Base-by-base conservation (phyloP, 139 green algal genomes). In the Volvox reticuliferus region DNA sequence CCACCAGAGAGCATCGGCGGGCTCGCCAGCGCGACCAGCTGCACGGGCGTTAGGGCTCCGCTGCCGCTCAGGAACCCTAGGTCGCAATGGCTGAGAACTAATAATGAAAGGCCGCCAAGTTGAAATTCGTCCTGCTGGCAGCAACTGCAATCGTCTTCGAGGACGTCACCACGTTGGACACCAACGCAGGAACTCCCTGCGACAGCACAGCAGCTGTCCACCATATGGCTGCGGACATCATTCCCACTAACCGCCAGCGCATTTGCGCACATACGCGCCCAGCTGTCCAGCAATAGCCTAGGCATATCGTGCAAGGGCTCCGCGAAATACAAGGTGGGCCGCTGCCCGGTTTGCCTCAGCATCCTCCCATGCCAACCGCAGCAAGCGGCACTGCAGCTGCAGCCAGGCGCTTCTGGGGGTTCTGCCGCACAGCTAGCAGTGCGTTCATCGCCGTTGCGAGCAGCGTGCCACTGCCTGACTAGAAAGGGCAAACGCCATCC, bases 41-140 rank as follows among this genome's bases (percentile, higher is more conserved):
- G 65, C 65, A 26, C 33, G 18, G 82, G 33, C 24, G 24, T 24
- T 24, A 28, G 65, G 24, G 65, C 65, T 16, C 33, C 65, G 1
- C 32, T 1, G 36, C 36, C 12, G 12, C 20, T 28, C 12, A 5
- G 13, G 22, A 55, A 28, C 2, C 30, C 73, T 6, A 85, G 0
- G 30, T 24, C 28, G 32, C 55, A 65, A 73, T 90, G 86, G 55
- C 75, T 85, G 2, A 90, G 32, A 22, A 90, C 86, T 24, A 77
- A 61, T 5, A 90, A 32, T 18, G 30, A 37, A 22, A 85, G 5
- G 28, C 5, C 71, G 2, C 86, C 86, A 3, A 90, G 86, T 61
- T 32, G 55, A 75, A 75, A 90, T 76, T 85, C 73, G 30, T 85
- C 75, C 50, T 90, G 86, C 73, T 84, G 73, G 75, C 86, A 90